Conservation (phyloP, 345 rosid genomes). For the Noccaea bulbosa region DNA sequence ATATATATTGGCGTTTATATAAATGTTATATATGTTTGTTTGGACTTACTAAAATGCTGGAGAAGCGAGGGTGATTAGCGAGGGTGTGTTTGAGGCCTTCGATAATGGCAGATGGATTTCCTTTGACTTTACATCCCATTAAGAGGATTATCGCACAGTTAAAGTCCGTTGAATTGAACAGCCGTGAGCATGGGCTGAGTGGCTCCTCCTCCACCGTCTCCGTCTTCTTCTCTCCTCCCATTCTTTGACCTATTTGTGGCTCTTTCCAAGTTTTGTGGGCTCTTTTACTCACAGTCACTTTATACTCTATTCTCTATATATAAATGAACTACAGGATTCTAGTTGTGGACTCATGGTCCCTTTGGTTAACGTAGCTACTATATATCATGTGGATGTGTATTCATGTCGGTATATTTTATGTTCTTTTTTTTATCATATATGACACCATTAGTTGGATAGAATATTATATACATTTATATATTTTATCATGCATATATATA, state of each 20-base stretch:
- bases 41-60: slow-evolving; percentile 66
- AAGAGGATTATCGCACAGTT: slow-evolving; percentile 57
- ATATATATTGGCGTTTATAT: background rate
- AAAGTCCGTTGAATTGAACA: slow-evolving; percentile 62
- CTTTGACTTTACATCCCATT: slow-evolving; percentile 53
- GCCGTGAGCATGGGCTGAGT: slow-evolving; percentile 61
- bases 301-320: slow-evolving; percentile 14
- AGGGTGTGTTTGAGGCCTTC: slow-evolving; percentile 60
- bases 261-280: slow-evolving; percentile 31
- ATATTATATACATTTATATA: background rate
- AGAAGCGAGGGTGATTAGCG: slow-evolving; percentile 85
- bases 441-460: slow-evolving; percentile 4
- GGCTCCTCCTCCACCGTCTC: slow-evolving; percentile 49
- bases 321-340: slow-evolving; percentile 6
- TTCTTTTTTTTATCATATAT: background rate
- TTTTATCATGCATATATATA: background rate
- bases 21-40: background rate
- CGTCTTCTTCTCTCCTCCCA: slow-evolving; percentile 17
- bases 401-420: slow-evolving; percentile 23
- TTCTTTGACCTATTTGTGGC: slow-evolving; percentile 7
- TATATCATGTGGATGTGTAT: slow-evolving; percentile 22
- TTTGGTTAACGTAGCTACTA: slow-evolving; percentile 12
- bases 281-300: background rate
- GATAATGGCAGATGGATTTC: slow-evolving; percentile 52
- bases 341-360: slow-evolving; percentile 20